Conservation (phyloP, 2,329 filamentous ascomycete species). For the Colletotrichum brevisporum region DNA sequence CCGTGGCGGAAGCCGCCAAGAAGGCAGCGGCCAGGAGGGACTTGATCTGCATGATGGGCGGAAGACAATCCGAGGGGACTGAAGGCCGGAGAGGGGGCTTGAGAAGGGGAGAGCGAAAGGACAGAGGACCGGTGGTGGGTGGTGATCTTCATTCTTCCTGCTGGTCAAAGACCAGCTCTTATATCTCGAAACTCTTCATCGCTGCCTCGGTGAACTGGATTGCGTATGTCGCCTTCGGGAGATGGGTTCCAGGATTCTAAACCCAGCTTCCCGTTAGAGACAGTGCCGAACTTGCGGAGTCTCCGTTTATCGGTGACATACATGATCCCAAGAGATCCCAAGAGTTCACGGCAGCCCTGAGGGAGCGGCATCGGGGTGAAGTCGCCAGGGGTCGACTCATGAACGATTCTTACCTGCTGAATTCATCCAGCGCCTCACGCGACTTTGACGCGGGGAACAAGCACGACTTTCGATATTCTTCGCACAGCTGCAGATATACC, state of each 20-base stretch:
- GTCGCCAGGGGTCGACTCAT: slow-evolving; percentile 9
- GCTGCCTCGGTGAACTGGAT: not conserved
- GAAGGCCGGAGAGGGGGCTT: not conserved
- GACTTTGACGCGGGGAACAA: not conserved
- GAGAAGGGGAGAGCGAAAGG: not conserved
- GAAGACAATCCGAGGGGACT: not conserved
- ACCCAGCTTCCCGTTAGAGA: not conserved
- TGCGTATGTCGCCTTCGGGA: not conserved
- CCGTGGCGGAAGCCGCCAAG: slow-evolving; percentile 17
- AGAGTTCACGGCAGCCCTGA: not conserved
- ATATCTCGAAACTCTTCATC: slow-evolving; percentile 1
- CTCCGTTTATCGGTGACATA: not conserved
- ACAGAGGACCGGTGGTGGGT: not conserved
- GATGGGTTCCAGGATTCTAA: not conserved
- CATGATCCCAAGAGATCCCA: not conserved
- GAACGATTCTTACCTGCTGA: slow-evolving; percentile 6
- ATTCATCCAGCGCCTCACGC: slow-evolving; percentile 11
- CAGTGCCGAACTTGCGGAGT: not conserved
- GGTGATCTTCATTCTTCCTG: not conserved
- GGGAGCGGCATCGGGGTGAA: slow-evolving; percentile 6
- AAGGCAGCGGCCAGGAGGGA: slow-evolving; percentile 18
- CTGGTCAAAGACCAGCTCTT: not conserved
- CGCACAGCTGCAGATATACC: slow-evolving; percentile 1
- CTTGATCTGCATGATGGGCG: slow-evolving; percentile 20
- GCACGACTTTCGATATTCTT: not conserved